Evolutionary conservation across 768 basidiomycete species (phyloP).

Genomic region (Leccinum longicurvipes): DNA sequence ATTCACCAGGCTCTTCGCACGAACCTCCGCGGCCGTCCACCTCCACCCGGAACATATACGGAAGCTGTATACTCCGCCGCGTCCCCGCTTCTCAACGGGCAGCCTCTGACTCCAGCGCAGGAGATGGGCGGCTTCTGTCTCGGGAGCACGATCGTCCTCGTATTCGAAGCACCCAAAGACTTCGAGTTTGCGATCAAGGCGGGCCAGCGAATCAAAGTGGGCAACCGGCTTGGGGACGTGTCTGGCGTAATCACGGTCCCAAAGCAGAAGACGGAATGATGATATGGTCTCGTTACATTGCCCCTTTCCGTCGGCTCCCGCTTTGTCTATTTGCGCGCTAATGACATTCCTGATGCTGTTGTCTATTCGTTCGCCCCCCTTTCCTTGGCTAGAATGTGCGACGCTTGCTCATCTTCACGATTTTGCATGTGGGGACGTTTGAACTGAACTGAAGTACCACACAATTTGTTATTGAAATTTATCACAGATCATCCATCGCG

Average conservation of each 20-base stretch:
- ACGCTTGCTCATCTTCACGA: not conserved
- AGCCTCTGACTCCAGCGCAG: constrained; percentile 82
- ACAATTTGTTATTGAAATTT: constrained; percentile 1
- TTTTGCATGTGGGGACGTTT: not conserved
- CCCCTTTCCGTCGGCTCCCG: not conserved
- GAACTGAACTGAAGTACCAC: not conserved
- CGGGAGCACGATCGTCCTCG: constrained; percentile 93
- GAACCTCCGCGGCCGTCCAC: constrained; percentile 71
- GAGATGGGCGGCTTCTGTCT: constrained; percentile 98
- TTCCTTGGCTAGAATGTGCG: not conserved
- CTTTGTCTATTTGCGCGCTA: not conserved
- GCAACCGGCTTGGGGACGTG: constrained; percentile 71
- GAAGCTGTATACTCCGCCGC: constrained; percentile 92
- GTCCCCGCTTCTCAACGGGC: constrained; percentile 78
- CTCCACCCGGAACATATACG: constrained; percentile 81
- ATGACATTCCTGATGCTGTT: not conserved
- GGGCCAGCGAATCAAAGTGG: constrained; percentile 85
- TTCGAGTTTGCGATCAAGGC: constrained; percentile 77
- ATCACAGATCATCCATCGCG: constrained; percentile 9
- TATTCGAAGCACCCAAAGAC: constrained; percentile 87
- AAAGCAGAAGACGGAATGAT: constrained; percentile 34
- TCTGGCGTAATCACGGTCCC: constrained; percentile 10
- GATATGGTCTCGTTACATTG: too few relatives aligned
- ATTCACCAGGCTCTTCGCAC: constrained; percentile 73
- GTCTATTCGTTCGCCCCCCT: not conserved